Conservation (phyloP, 345 rosid species). For the Linum tenue region DNA sequence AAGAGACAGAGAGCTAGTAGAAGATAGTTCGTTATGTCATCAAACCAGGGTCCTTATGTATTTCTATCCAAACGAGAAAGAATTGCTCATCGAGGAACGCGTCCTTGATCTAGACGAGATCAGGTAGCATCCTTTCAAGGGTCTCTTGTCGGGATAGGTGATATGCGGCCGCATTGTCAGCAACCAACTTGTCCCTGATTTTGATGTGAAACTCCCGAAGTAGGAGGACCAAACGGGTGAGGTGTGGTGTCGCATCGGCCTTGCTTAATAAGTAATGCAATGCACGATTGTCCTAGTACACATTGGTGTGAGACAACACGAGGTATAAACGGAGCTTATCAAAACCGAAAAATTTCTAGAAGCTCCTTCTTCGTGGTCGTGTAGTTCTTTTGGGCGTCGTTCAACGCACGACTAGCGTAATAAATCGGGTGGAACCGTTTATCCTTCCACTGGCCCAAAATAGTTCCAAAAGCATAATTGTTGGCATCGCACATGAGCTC, state of each 20-base stretch:
- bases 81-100: background rate
- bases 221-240: background rate
- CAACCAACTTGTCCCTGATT: background rate
- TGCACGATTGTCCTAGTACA: background rate
- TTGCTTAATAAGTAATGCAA: background rate
- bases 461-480: background rate
- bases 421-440: background rate
- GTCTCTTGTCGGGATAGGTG: background rate
- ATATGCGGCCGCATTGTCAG: background rate
- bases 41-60: background rate
- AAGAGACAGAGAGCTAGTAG: background rate
- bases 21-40: background rate
- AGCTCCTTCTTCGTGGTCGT: background rate
- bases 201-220: background rate
- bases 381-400: background rate
- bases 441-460: background rate
- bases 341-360: background rate
- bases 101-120: background rate
- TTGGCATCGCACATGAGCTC: background rate
- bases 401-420: background rate
- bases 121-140: background rate
- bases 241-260: background rate
- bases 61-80: background rate
- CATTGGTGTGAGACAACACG: background rate
- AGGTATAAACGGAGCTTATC: background rate